phyloP scores from a whole-genome alignment of 495 filamentous ascomycete genomes.

The Penicillium cosmopolitanum region DNA sequence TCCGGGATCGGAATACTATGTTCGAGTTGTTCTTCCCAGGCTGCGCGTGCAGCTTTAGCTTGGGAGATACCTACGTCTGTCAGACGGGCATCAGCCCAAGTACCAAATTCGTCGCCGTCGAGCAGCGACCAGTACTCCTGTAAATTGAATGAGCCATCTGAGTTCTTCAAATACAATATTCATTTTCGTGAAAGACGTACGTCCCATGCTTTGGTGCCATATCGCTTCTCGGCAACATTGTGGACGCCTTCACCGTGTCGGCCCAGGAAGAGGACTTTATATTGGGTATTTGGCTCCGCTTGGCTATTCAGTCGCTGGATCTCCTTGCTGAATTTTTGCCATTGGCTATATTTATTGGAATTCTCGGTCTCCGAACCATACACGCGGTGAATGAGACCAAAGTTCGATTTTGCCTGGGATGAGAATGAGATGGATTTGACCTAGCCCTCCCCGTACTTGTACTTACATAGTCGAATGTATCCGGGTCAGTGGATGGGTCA shows the following conservation, averaged over 20 bases:
- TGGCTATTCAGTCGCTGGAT: slow-evolving; percentile 57
- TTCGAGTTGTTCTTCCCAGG: slow-evolving; percentile 62
- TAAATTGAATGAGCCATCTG: not conserved
- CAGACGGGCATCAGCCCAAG: slow-evolving; percentile 75
- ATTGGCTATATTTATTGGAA: slow-evolving; percentile 54
- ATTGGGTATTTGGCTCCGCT: slow-evolving; percentile 45
- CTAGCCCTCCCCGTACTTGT: not conserved
- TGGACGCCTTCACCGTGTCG: slow-evolving; percentile 77
- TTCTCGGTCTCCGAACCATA: slow-evolving; percentile 51
- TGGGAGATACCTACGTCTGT: slow-evolving; percentile 66
- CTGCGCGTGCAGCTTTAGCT: slow-evolving; percentile 62
- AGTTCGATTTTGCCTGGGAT: slow-evolving; percentile 55
- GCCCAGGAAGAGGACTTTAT: slow-evolving; percentile 72
- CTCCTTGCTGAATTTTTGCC: slow-evolving; percentile 63
- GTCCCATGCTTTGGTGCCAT: slow-evolving; percentile 70
- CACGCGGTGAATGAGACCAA: slow-evolving; percentile 62
- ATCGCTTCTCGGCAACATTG: slow-evolving; percentile 65
- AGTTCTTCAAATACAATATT: not conserved
- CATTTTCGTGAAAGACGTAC: slow-evolving; percentile 28
- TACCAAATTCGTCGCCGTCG: slow-evolving; percentile 66
- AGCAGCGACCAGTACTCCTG: slow-evolving; percentile 74
- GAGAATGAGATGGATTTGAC: not conserved
- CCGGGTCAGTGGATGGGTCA: slow-evolving; percentile 63
- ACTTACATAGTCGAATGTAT: slow-evolving; percentile 70
- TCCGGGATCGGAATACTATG: slow-evolving; percentile 64